Evolutionary conservation across 345 rosid species (phyloP), one percentile per base, ranked within the genome.

Genomic region (Brassica carinata): DNA sequence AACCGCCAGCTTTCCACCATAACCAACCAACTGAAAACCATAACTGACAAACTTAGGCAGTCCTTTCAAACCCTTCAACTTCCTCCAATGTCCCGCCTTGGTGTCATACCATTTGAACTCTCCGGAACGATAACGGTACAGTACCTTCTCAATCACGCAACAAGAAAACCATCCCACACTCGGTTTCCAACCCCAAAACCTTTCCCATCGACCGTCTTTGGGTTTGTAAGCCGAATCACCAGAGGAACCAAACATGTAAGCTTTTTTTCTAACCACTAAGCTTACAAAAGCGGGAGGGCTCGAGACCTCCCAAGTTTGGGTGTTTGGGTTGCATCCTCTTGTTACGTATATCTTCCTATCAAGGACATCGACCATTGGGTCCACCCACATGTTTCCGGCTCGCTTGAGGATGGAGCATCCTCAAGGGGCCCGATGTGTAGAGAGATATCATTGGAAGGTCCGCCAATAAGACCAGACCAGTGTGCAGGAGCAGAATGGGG

Each of bases 371-470:
- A 67, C 26, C 51, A 2, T 17, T 4, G 51, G 70, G 29, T 67
- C 70, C 15, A 67, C 70, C 70, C 70, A 36, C 53, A 67, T 17
- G 70, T 40, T 67, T 36, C 4, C 23, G 53, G 8, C 51, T 67
- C 30, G 8, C 2, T 64, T 31, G 40, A 31, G 10, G 70, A 15
- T 67, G 70, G n/a, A 11, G 29, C 70, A 59, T 89, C 86, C 5
- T 84, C 67, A 36, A 83, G 33, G 67, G 91, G 87, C 2, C 94
- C 96, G 34, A 91, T 55, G 13, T 88, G 72, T 83, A n/a, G n/a
- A n/a, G n/a, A 91, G 38, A 91, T 86, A 38, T 58, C 69, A 61
- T 67, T 17, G 13, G 70, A 67, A 36, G 70, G 70, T 36, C 53
- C 30, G n/a, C 70, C n/a, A 18, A 67, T 36, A 45, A 67, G 70